A percentile compares a stretch with the other conserved stretches of the same genome.
Conservation (phyloP, 441 rosid species). For the Populus hybrid region DNA sequence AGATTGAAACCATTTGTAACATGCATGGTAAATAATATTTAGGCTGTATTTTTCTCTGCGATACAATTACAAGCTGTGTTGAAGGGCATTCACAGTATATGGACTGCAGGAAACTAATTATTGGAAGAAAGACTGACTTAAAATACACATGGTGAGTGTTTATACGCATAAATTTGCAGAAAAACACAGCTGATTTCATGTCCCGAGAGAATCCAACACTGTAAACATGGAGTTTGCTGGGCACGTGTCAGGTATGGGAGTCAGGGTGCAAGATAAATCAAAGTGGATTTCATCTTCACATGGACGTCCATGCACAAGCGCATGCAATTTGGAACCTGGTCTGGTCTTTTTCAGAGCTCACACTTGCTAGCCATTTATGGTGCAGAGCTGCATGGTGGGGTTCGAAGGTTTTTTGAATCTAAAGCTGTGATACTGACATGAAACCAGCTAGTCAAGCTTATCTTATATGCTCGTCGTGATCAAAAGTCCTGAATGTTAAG, state of each 20-base stretch:
- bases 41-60: too few species aligned
- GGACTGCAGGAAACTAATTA: too few species aligned
- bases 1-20: too few species aligned
- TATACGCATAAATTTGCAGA: neutral
- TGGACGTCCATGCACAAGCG: neutral
- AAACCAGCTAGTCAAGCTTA: neutral
- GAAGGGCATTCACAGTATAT: too few species aligned
- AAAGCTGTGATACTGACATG: neutral
- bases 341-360: neutral
- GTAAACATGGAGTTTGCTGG: constrained; percentile 4
- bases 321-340: neutral
- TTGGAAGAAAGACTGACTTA: too few species aligned
- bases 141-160: too few species aligned
- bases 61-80: too few species aligned
- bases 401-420: neutral
- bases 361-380: constrained; percentile 2
- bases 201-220: constrained; percentile 5
- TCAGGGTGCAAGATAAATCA: constrained; percentile 20
- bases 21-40: too few species aligned
- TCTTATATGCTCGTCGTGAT: neutral
- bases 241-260: constrained; percentile 26
- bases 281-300: constrained; percentile 1
- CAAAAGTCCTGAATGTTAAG: too few species aligned
- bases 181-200: neutral
- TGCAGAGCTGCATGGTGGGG: neutral